Conservation (phyloP, 1,284 basidiomycete species). For the Papiliotrema laurentii region DNA sequence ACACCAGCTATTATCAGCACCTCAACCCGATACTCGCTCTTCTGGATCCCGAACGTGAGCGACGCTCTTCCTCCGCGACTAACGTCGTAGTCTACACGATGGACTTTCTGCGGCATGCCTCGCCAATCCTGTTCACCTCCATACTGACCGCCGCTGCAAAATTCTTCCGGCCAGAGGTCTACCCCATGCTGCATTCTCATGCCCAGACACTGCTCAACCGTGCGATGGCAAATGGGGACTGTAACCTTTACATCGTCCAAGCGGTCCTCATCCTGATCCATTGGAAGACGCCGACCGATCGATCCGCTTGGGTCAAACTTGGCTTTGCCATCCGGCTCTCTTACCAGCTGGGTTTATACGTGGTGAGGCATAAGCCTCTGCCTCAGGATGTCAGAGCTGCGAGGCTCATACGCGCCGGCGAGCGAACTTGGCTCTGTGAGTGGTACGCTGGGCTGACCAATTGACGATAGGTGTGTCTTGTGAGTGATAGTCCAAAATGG, state of each 20-base stretch:
- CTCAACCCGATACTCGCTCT: not conserved
- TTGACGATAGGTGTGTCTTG: slow-evolving; percentile 7
- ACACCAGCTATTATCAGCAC: not conserved
- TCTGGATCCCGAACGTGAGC: not conserved
- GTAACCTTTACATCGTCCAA: slow-evolving; percentile 12
- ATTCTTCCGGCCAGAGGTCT: slow-evolving; percentile 14
- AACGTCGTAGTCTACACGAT: slow-evolving; percentile 3
- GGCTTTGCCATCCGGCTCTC: slow-evolving; percentile 12
- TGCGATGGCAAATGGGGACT: slow-evolving; percentile 3
- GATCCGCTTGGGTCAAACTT: slow-evolving; percentile 14
- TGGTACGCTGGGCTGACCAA: not conserved
- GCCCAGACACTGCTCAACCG: slow-evolving; percentile 10
- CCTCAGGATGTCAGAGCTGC: not conserved
- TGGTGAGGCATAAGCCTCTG: slow-evolving; percentile 3
- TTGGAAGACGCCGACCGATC: slow-evolving; percentile 17
- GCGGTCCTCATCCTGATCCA: slow-evolving; percentile 9
- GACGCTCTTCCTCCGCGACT: not conserved
- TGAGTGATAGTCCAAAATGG: not conserved
- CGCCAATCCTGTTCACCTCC: slow-evolving; percentile 5
- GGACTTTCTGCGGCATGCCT: slow-evolving; percentile 1
- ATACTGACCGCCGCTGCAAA: slow-evolving; percentile 10
- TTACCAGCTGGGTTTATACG: slow-evolving; percentile 15
- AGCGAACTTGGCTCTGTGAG: slow-evolving; percentile 17
- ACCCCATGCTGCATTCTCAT: slow-evolving; percentile 7
- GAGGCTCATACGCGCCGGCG: slow-evolving; percentile 1